Base-by-base conservation (phyloP, 2,329 filamentous ascomycete species). In the Aureobasidium sp. region DNA sequence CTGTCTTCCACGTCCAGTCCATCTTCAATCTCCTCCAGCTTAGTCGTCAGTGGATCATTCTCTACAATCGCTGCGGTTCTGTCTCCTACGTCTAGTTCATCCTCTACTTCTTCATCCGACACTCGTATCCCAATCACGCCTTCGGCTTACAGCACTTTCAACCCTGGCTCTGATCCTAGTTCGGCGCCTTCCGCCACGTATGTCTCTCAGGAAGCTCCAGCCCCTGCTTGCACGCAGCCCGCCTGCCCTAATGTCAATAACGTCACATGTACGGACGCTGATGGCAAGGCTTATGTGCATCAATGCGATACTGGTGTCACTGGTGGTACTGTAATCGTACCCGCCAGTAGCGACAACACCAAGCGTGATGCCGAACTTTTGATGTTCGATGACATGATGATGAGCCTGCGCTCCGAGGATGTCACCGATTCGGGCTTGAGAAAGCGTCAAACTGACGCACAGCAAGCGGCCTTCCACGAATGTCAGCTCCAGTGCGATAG, bases 321-420 rank as follows among this genome's bases (percentile, higher is more conserved):
- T 5, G 60, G 60, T 35, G 60, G 60, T 29, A 62, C 60, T 7
- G 45, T 62, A 11, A 56, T 62, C 19, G 50, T 45, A 6, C 7
- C n/a, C 2, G 27, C 31, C 24, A 29, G 12, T 3, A 52, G 5
- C 37, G 56, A 49, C 33, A 52, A 52, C 12, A 24, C 57, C 9
- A 60, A 44, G 12, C 57, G 57, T 6, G 57, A 60, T 37, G 33
- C 57, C 24, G 57, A 60, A 35, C 47, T 60, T 7, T 7, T 60
- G 15, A 52, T 60, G 57, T 60, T 60, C 31, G 57, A 60, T 14
- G 47, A 60, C 19, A 60, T 60, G 57, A 52, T 60, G 57, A 45
- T 52, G 47, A 52, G 24, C 2, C 15, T 60, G 37, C 44, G 52
- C 17, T 50, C 57, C 5, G 57, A 60, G 7, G 35, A 24, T 5